phyloP scores from a whole-genome alignment of 2,329 filamentous ascomycete genomes.

The Fusarium odoratissimum region DNA sequence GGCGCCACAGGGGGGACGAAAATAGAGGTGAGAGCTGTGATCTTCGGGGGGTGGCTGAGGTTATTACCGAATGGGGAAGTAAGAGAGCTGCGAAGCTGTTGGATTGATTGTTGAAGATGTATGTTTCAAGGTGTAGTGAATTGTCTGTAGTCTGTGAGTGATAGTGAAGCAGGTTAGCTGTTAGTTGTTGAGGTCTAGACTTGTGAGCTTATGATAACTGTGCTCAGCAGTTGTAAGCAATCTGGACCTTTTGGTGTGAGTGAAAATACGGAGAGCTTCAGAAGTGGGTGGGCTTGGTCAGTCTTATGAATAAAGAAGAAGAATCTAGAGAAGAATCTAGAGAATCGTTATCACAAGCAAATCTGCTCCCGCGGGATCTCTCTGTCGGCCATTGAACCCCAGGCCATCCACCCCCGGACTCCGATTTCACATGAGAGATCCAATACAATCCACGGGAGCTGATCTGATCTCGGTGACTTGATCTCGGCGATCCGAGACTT shows the following conservation, averaged over 20 bases:
- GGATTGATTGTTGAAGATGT: not conserved
- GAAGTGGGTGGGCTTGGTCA: not conserved
- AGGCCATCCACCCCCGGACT: constrained; percentile 35
- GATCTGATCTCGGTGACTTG: constrained; percentile 25
- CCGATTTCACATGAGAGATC: constrained; percentile 37
- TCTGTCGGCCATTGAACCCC: constrained; percentile 24
- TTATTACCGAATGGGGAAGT: constrained; percentile 5
- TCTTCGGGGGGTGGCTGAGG: constrained; percentile 28
- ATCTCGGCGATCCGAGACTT: constrained; percentile 27
- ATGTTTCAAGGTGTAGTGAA: constrained; percentile 1
- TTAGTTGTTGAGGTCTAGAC: constrained; percentile 1
- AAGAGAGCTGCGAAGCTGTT: not conserved
- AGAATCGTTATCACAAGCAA: constrained; percentile 26
- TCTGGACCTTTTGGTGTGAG: not conserved
- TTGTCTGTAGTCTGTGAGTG: not conserved
- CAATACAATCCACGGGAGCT: not conserved
- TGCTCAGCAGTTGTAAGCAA: constrained; percentile 13
- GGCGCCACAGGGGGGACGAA: constrained; percentile 19
- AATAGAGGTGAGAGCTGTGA: constrained; percentile 24
- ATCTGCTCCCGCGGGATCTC: constrained; percentile 20
- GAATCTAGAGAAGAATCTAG: not conserved
- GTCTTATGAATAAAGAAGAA: not conserved
- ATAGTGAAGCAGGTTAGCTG: not conserved
- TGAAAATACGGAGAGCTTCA: not conserved
- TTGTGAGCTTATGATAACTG: not conserved